Percentiles rank a stretch among this genome's conserved stretches.
These are phyloP conservation scores for Candida namnaoensis DNA, from an alignment of 805 yeast species.

Conservation along the genomic window DNA sequence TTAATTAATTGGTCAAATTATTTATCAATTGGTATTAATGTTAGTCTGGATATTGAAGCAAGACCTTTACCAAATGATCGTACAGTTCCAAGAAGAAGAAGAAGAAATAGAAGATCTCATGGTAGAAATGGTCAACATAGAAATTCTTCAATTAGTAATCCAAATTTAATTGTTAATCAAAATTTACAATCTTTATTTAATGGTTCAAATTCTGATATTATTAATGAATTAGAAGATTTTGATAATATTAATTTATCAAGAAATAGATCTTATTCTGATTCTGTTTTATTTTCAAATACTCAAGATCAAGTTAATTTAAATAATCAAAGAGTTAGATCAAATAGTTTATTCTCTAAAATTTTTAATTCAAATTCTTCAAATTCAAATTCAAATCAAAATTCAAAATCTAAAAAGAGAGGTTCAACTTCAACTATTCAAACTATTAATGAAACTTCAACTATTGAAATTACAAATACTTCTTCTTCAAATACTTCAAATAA, in stretches of 20 bases:
- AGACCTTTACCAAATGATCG: slow-evolving; percentile 71
- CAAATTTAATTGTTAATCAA: too few species aligned
- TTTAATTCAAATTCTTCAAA: neutral
- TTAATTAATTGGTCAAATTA: slow-evolving; percentile 76
- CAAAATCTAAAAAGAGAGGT: too few species aligned
- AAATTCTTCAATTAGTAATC: slow-evolving; percentile 2
- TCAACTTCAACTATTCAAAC: neutral
- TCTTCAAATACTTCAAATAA: too few species aligned
- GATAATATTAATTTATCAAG: slow-evolving; percentile 1
- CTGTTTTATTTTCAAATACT: slow-evolving; percentile 10
- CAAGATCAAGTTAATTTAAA: neutral
- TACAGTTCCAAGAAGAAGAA: slow-evolving; percentile 72
- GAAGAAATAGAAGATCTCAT: slow-evolving; percentile 27
- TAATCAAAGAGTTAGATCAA: neutral
- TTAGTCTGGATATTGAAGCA: slow-evolving; percentile 65
- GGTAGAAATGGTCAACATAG: neutral
- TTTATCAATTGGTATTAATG: slow-evolving; percentile 66
- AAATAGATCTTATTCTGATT: slow-evolving; percentile 17
- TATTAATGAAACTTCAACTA: too few species aligned
- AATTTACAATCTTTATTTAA: too few species aligned
- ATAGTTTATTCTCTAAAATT: neutral
- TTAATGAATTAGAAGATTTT: neutral
- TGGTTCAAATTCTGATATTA: neutral
- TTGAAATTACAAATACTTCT: neutral
- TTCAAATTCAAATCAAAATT: neutral